Percentiles rank a stretch among this genome's conserved stretches.
These are phyloP conservation scores for Aphanomyces stellatus DNA, from an alignment of 352 stramenopile genomes.

Conservation along the genomic window DNA sequence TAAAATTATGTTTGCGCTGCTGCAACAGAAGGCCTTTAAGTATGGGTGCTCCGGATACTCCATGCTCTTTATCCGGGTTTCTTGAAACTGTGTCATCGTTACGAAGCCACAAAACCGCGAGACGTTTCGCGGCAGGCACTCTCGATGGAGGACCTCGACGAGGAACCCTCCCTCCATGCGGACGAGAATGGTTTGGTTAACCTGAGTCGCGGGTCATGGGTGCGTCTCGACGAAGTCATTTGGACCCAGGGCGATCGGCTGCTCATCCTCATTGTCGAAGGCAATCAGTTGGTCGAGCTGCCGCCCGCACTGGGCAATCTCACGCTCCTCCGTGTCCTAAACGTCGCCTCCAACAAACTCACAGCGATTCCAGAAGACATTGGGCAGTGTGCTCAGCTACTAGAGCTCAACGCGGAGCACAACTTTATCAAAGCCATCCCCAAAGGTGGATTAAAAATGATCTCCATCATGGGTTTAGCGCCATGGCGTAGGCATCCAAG, in stretches of 20 bases:
- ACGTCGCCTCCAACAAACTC: conserved; percentile 55
- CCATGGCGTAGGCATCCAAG: conserved; percentile 33
- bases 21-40: not conserved
- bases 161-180: conserved; percentile 39
- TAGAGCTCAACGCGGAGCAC: conserved; percentile 53
- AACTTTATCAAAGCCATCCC: conserved; percentile 61
- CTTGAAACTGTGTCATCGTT: not conserved
- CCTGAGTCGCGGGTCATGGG: conserved; percentile 69
- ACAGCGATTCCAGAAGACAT: conserved; percentile 43
- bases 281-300: conserved; percentile 63
- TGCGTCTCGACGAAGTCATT: conserved; percentile 69
- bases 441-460: conserved; percentile 8
- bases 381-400: conserved; percentile 46
- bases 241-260: conserved; percentile 57
- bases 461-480: not conserved
- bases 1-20: not conserved
- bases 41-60: not conserved
- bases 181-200: conserved; percentile 65
- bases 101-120: not conserved
- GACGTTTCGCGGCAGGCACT: not conserved
- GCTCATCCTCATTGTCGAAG: conserved; percentile 57
- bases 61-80: not conserved
- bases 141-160: conserved; percentile 65
- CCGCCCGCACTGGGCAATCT: conserved; percentile 51
- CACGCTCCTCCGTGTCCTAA: conserved; percentile 48